Base-by-base conservation (phyloP, 345 rosid genomes). In the Eucalyptus coolabah region DNA sequence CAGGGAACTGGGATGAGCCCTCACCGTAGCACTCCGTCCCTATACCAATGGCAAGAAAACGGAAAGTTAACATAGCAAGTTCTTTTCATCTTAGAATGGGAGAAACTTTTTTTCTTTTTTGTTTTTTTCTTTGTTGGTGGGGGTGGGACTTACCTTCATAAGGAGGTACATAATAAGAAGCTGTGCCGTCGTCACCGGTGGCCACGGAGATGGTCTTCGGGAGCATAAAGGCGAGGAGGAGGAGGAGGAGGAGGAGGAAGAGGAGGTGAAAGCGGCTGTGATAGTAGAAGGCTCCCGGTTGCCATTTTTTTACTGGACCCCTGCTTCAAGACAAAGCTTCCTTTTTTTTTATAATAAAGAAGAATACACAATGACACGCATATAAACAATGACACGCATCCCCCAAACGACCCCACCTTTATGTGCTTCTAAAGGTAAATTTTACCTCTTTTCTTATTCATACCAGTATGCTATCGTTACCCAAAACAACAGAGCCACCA, bases 1-100 rank as follows among this genome's bases (percentile, higher is more conserved):
- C 86, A 8, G 97, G 96, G 49, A 94, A 94, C 93, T 94, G 92
- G 16, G 92, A 82, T 18, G 89, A 90, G n/a, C 92, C 95, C 49
- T 87, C 86, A 2, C 91, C 92, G 59, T 87, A 89, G 77, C 95
- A 95, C 19, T 89, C 77, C 18, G 95, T 93, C 6, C 95, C 97
- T 94, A 80, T 10, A 26, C 1, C 26, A 77, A 87, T 11, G 44
- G 63, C n/a, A 50, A 86, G 51, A n/a, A n/a, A 23, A 32, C 60
- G 10, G 42, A 32, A 59, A n/a, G 51, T 37, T 19, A 19, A 19
- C 28, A 7, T 0, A 45, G 30, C 63, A 37, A 10, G 81, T 11
- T 56, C 30, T 24, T 56, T 56, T 56, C 30, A 23, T 26, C 0
- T 56, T 24, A 53, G 1, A 53, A 0, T n/a, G 0, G 56, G 56